Percentiles rank a stretch among this genome's conserved stretches.
Conservation (phyloP, 1,284 basidiomycete genomes). For the Lignosus rhinocerotis region DNA sequence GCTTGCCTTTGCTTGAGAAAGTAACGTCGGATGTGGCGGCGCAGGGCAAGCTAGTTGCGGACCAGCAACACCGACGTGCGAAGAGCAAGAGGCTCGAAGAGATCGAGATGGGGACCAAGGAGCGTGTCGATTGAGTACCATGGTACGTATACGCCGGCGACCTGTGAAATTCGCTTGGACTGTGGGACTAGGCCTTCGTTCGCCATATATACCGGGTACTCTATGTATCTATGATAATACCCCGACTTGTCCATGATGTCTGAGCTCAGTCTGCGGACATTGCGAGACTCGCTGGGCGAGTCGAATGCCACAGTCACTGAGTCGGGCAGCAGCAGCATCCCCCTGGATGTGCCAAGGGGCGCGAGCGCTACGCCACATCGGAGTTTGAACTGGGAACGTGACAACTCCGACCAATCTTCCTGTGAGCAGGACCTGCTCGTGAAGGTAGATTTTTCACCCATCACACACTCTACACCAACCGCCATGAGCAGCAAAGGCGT, state of each 20-base stretch:
- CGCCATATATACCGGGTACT: slow-evolving; percentile 9
- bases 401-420: slow-evolving; percentile 23
- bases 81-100: slow-evolving; percentile 48
- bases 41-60: slow-evolving; percentile 37
- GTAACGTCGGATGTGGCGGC: slow-evolving; percentile 35
- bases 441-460: slow-evolving; percentile 23
- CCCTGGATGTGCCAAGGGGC: neutral
- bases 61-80: slow-evolving; percentile 38
- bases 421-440: slow-evolving; percentile 20
- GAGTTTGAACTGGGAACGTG: slow-evolving; percentile 22
- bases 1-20: slow-evolving; percentile 37
- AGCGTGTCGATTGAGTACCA: slow-evolving; percentile 66
- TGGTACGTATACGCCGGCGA: neutral
- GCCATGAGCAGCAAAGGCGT: slow-evolving; percentile 45
- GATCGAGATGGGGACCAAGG: slow-evolving; percentile 64
- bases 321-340: too few species aligned
- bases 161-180: neutral
- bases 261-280: neutral
- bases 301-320: too few species aligned
- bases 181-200: slow-evolving; percentile 1
- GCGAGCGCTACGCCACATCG: slow-evolving; percentile 21
- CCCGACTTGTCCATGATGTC: slow-evolving; percentile 4
- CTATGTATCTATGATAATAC: slow-evolving; percentile 23
- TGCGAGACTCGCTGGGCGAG: too few species aligned
- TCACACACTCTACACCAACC: slow-evolving; percentile 20